These are phyloP conservation scores for Colletotrichum endophyticum DNA, from an alignment of 2,329 filamentous ascomycete species.

Conservation along the genomic window DNA sequence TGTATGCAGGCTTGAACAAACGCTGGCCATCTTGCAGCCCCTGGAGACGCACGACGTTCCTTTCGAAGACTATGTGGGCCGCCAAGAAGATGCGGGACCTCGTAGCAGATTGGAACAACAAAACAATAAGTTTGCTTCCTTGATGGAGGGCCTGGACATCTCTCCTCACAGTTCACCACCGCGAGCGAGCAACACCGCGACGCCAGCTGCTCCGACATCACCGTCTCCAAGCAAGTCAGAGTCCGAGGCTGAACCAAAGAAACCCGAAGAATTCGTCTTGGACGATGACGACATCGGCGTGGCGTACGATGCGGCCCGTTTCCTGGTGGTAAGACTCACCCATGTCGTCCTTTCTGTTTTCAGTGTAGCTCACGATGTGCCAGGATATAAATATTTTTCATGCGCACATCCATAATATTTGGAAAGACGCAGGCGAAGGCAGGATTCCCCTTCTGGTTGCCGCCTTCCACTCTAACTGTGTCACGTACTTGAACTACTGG, in stretches of 20 bases:
- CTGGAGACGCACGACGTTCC: accelerated
- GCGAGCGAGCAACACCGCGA: neutral
- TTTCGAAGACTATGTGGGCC: neutral
- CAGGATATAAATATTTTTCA: accelerated
- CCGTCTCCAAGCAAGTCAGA: neutral
- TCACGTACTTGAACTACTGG: neutral
- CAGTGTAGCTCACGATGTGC: accelerated
- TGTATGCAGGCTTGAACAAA: neutral
- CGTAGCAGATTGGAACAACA: neutral
- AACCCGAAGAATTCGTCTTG: neutral
- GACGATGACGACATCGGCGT: neutral
- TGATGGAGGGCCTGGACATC: neutral
- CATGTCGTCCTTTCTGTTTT: accelerated
- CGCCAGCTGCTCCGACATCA: neutral
- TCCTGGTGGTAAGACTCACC: neutral
- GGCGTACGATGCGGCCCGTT: neutral
- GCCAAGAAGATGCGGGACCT: accelerated
- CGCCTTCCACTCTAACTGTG: neutral
- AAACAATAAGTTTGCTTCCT: neutral
- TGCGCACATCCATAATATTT: accelerated
- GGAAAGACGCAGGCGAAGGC: neutral
- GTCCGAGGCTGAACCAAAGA: neutral
- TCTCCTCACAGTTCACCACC: neutral
- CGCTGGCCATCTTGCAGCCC: neutral
- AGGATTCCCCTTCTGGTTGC: neutral